Evolutionary conservation across 2,329 filamentous ascomycete genomes (phyloP).

Genomic region (Monosporascus sp.): DNA sequence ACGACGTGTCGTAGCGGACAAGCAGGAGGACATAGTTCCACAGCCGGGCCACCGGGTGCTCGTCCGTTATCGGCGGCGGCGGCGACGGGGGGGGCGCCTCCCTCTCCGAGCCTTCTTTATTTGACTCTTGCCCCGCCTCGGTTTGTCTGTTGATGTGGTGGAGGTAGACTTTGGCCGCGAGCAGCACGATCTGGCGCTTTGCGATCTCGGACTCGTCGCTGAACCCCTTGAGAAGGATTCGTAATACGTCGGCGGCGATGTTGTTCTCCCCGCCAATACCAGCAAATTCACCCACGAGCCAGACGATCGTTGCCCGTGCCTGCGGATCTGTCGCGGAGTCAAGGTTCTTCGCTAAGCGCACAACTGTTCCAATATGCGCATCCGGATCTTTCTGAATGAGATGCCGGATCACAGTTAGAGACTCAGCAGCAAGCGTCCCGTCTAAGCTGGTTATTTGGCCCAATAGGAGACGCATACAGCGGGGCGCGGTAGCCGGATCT

Average conservation of each 20-base stretch:
- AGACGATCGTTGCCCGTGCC: slow-evolving; percentile 90
- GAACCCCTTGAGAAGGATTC: slow-evolving; percentile 83
- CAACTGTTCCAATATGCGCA: slow-evolving; percentile 77
- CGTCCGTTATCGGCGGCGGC: slow-evolving; percentile 33
- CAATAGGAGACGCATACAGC: slow-evolving; percentile 78
- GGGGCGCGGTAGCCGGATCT: slow-evolving; percentile 62
- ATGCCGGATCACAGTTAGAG: slow-evolving; percentile 89
- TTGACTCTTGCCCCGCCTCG: slow-evolving; percentile 26
- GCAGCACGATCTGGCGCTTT: slow-evolving; percentile 84
- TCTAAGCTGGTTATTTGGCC: slow-evolving; percentile 85
- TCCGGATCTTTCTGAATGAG: slow-evolving; percentile 87
- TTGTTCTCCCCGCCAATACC: slow-evolving; percentile 76
- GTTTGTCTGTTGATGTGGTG: slow-evolving; percentile 71
- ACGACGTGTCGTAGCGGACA: slow-evolving; percentile 88
- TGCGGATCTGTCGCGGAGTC: slow-evolving; percentile 83
- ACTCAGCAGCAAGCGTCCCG: slow-evolving; percentile 83
- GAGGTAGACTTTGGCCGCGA: slow-evolving; percentile 95
- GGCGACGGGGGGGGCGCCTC: slow-evolving; percentile 16
- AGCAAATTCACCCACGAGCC: slow-evolving; percentile 93
- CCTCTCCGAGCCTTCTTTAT: slow-evolving; percentile 8
- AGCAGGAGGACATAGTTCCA: slow-evolving; percentile 84
- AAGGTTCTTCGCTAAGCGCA: slow-evolving; percentile 84
- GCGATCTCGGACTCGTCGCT: slow-evolving; percentile 76
- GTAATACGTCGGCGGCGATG: slow-evolving; percentile 86
- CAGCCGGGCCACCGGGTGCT: slow-evolving; percentile 68